Evolutionary conservation across 176 grass and related monocot species (phyloP), one percentile per base, ranked within the genome.

Genomic region (Oryza brachyantha): DNA sequence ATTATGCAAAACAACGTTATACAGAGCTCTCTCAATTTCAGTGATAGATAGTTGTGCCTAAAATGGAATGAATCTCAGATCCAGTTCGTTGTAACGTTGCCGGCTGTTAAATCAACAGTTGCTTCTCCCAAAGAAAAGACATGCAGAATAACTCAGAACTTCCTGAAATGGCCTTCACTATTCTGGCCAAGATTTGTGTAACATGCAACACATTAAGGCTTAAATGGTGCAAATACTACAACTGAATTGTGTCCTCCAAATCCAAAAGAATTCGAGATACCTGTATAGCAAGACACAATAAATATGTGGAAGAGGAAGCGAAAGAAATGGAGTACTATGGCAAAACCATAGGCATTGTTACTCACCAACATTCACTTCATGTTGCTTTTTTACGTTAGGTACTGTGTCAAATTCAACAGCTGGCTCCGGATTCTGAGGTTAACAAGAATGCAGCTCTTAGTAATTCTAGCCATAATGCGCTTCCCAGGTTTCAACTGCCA

Each of bases 341-440:
- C n/a, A 71, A 71, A 34, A 61, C 35, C 7, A 3, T 38, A 35
- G 5, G 45, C 29, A 40, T 29, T 59, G 16, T 13, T 61, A 95
- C 96, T 74, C 67, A 99, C 96, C 96, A 91, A 99, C 92, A 70
- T 99, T 91, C 78, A 99, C 79, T 91, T 99, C 90, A 84, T 99
- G 90, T 65, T 99, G 83, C 58, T 87, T 84, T 86, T 95, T 99
- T 83, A 83, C 60, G 4, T 99, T 99, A 77, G 96, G 87, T 78
- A 99, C 90, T 0, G 96, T 99, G 77, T 99, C 90, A 38, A 99
- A 93, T 71, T 99, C 88, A 81, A 99, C 81, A 11, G 90, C 88
- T 63, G 91, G 81, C 74, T 99, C 96, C 26, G 84, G 85, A 32
- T 95, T 81, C 96, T 99, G 77, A 72, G 89, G 26, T 74, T 32